A percentile compares a stretch with the other conserved stretches of the same genome.
phyloP scores from a whole-genome alignment of 1,284 basidiomycete species.

The Trichosporon coremiiforme region DNA sequence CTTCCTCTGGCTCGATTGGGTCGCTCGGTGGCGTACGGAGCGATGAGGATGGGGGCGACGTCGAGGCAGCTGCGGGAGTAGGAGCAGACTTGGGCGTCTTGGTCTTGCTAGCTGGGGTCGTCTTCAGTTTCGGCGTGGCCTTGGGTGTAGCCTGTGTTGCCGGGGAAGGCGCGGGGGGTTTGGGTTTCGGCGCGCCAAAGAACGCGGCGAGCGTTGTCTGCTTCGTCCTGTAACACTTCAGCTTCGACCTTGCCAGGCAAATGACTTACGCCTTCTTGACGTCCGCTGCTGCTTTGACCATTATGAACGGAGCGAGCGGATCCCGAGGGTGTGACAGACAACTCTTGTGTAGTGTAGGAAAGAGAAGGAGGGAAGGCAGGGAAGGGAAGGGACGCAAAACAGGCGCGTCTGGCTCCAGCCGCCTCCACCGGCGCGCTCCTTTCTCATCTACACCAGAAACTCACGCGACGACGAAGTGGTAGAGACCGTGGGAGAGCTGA shows the following conservation, averaged over 20 bases:
- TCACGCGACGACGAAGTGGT: too few relatives aligned
- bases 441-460: not conserved
- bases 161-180: constrained; percentile 29
- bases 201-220: constrained; percentile 57
- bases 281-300: constrained; percentile 18
- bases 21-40: constrained; percentile 42
- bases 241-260: not conserved
- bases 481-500: not conserved
- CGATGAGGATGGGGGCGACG: constrained; percentile 31
- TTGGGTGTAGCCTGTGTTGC: constrained; percentile 15
- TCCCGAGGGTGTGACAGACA: not conserved
- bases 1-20: constrained; percentile 26
- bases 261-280: constrained; percentile 10
- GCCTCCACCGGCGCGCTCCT: constrained; percentile 14
- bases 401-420: constrained; percentile 14
- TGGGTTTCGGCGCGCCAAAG: constrained; percentile 52
- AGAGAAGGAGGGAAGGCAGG: too few relatives aligned
- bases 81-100: constrained; percentile 23
- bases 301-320: not conserved
- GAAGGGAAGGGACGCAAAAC: constrained; percentile 13
- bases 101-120: constrained; percentile 4
- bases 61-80: constrained; percentile 18
- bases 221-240: constrained; percentile 36
- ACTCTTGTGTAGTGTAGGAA: not conserved
- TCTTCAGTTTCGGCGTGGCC: not conserved